phyloP scores from a whole-genome alignment of 139 green algal species.

The Asterochloris erici region DNA sequence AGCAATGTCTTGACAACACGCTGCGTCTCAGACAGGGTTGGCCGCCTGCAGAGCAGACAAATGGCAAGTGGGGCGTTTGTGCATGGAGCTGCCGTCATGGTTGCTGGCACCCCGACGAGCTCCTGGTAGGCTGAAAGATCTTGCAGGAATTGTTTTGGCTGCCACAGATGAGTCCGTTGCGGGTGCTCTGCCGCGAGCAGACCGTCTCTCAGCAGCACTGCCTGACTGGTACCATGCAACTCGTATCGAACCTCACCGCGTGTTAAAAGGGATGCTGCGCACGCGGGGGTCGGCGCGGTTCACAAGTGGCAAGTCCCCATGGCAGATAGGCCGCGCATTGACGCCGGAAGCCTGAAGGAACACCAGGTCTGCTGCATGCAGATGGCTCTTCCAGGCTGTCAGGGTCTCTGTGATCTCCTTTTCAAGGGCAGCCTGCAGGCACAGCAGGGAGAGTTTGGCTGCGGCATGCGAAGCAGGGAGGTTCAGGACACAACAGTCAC shows the following conservation, averaged over 20 bases:
- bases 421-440: constrained; percentile 43
- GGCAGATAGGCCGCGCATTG: constrained; percentile 48
- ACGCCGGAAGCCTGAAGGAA: constrained; percentile 63
- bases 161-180: no score
- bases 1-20: constrained; percentile 60
- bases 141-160: no score
- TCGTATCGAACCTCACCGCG: neutral
- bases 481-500: no score
- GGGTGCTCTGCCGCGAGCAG: no score
- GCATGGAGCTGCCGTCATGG: no score
- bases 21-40: constrained; percentile 81
- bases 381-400: constrained; percentile 41
- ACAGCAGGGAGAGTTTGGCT: neutral
- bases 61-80: neutral
- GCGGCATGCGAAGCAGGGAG: no score
- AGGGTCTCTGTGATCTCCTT: constrained; percentile 62
- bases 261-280: constrained; percentile 54
- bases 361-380: constrained; percentile 50
- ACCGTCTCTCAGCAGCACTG: no score
- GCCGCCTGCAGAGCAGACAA: constrained; percentile 30
- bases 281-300: constrained; percentile 51
- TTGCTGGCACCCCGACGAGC: no score
- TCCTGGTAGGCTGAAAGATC: no score
- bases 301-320: constrained; percentile 32
- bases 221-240: no score